Conservation (phyloP, 2,329 filamentous ascomycete species). For the Malbranchea zuffiana region DNA sequence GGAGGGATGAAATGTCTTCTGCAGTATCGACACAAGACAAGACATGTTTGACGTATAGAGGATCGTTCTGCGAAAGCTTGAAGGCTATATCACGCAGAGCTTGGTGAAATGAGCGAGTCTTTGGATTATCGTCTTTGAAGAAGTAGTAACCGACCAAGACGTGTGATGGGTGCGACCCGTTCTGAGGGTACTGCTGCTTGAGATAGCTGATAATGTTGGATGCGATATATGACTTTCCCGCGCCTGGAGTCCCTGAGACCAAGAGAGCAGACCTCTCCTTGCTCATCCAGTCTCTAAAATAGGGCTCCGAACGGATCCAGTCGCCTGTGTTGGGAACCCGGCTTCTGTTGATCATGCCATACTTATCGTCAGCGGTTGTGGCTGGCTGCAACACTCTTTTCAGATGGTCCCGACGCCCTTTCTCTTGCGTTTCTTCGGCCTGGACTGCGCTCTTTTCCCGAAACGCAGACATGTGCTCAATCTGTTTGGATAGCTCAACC, state of each 20-base stretch:
- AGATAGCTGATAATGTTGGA: constrained; percentile 34
- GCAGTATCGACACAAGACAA: constrained; percentile 24
- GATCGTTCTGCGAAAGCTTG: constrained; percentile 39
- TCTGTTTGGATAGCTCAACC: too few relatives aligned
- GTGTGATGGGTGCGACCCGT: constrained; percentile 11
- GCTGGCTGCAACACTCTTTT: constrained; percentile 32
- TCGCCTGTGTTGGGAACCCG: constrained; percentile 37
- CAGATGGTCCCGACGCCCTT: constrained; percentile 27
- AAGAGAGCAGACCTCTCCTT: constrained; percentile 31
- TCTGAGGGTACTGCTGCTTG: constrained; percentile 26
- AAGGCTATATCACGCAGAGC: constrained; percentile 39
- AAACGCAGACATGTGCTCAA: too few relatives aligned
- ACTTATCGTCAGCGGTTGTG: constrained; percentile 34
- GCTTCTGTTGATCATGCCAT: constrained; percentile 32
- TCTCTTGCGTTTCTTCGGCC: constrained; percentile 12
- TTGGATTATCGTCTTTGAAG: constrained; percentile 33
- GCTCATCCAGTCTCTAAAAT: constrained; percentile 32
- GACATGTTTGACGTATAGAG: constrained; percentile 36
- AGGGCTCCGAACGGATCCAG: constrained; percentile 36
- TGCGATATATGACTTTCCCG: constrained; percentile 40
- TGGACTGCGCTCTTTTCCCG: too few relatives aligned
- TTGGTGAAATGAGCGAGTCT: constrained; percentile 37
- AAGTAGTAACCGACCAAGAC: constrained; percentile 37
- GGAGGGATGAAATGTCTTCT: constrained; percentile 36
- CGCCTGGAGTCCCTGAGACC: constrained; percentile 37